Conservation (phyloP, 2,329 filamentous ascomycete genomes). For the Cordyceps tenuipes region DNA sequence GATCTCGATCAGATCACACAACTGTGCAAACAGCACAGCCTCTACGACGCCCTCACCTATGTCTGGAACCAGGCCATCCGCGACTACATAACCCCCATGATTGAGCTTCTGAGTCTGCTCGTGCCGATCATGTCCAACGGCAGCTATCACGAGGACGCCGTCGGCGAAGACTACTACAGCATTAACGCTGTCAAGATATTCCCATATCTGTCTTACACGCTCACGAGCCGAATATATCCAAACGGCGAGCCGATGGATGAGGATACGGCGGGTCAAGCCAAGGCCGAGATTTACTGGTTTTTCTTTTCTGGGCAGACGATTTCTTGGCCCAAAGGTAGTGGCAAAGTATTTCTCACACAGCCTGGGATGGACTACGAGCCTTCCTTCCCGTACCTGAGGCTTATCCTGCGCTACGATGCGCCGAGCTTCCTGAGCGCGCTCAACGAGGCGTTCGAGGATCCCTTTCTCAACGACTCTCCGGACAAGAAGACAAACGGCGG, state of each 20-base stretch:
- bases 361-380: conserved; percentile 52
- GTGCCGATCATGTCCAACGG: conserved; percentile 49
- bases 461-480: conserved; percentile 76
- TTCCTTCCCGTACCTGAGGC: conserved; percentile 75
- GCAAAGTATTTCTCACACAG: conserved; percentile 52
- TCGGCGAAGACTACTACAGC: conserved; percentile 52
- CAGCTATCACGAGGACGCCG: conserved; percentile 44
- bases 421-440: conserved; percentile 89
- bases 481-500: conserved; percentile 51
- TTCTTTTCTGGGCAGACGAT: conserved; percentile 79
- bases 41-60: conserved; percentile 94
- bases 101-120: conserved; percentile 69
- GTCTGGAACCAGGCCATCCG: conserved; percentile 88
- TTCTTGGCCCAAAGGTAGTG: conserved; percentile 61
- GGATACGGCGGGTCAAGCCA: conserved; percentile 64
- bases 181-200: conserved; percentile 84
- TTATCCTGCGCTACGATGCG: conserved; percentile 81
- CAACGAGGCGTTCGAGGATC: conserved; percentile 95
- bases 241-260: conserved; percentile 70
- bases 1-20: conserved; percentile 89
- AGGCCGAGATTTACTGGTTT: conserved; percentile 85
- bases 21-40: conserved; percentile 80
- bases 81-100: conserved; percentile 86
- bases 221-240: conserved; percentile 88
- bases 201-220: conserved; percentile 82